Conservation (phyloP, 495 filamentous ascomycete genomes). For the Penicillium steckii region DNA sequence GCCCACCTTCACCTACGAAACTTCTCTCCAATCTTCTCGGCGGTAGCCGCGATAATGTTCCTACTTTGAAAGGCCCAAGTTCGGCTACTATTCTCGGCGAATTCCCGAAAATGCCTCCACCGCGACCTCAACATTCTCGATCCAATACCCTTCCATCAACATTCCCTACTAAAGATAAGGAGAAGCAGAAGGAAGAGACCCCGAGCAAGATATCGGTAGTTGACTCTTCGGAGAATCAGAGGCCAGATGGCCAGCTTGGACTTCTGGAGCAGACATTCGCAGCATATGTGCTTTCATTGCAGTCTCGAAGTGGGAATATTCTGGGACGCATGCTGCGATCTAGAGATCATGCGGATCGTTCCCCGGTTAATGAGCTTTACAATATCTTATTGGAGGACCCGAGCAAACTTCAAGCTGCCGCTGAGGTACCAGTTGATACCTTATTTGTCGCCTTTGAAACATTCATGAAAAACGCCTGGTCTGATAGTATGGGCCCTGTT, state of each 20-base stretch:
- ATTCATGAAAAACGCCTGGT: conserved; percentile 87
- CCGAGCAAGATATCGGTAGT: conserved; percentile 37
- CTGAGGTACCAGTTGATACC: conserved; percentile 80
- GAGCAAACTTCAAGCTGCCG: conserved; percentile 66
- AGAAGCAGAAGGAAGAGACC: conserved; percentile 23
- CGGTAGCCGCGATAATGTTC: conserved; percentile 43
- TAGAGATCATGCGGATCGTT: conserved; percentile 69
- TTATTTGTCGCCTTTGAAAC: conserved; percentile 93
- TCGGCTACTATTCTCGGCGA: conserved; percentile 38
- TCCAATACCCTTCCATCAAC: conserved; percentile 42
- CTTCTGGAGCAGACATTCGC: conserved; percentile 84
- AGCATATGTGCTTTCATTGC: conserved; percentile 78
- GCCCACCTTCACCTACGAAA: conserved; percentile 85
- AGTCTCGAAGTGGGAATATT: conserved; percentile 79
- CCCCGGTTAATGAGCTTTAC: conserved; percentile 86
- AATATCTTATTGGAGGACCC: conserved; percentile 82
- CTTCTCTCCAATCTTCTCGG: conserved; percentile 80
- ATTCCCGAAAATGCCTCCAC: conserved; percentile 40
- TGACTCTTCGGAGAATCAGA: conserved; percentile 17
- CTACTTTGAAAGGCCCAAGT: conserved; percentile 35
- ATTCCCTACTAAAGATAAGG: conserved; percentile 33
- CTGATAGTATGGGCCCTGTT: conserved; percentile 80
- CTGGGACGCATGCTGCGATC: conserved; percentile 71
- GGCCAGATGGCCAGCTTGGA: conserved; percentile 52
- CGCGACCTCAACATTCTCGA: conserved; percentile 32